Evolutionary conservation across 805 yeast species (phyloP), one percentile per base, ranked within the genome.

Genomic region (Metschnikowia borealis): DNA sequence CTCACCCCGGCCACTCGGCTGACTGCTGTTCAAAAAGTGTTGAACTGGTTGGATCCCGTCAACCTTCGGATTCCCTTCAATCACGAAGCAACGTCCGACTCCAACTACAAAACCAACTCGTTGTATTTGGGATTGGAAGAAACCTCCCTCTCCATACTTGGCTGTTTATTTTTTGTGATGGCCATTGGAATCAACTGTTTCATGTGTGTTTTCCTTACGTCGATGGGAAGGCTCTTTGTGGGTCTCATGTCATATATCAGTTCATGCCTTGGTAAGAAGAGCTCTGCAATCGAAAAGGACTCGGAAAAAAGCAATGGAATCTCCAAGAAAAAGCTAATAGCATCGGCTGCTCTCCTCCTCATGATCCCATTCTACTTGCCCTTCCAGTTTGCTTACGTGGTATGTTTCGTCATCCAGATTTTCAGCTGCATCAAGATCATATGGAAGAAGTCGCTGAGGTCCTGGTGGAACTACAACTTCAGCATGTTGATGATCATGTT

Each of bases 361-460:
- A 38, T 62, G 42, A 84, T 86, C 3, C 70, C 83, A 31, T 67
- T 84, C 21, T 86, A 84, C 61, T 68, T 88, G 13, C 97, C 97
- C 0, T 90, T 84, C 61, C 96, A 90, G 62, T 77, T 89, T 62
- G 91, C 88, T 1, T 88, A 78, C 59, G 69, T 82, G 6, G 75
- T 87, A 6, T 76, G 85, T 41, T 71, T 81, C 43, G 26, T 81
- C 10, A 76, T 85, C 1, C 96, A 89, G 62, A 56, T 71, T 1
- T 59, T 77, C n/a, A 79, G 81, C 26, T 76, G 81, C 32, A 43
- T 84, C 3, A 76, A 73, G 50, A 33, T 59, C 17, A 26, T 51
- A 34, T 37, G 36, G 40, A 47, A 42, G 15, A 47, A 46, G n/a
- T 38, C 41, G 20, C 42, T 52, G 36, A 46, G 42, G 17, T 56